Base-by-base conservation (phyloP, 352 stramenopile species). In the Elongisporangium anandrum region DNA sequence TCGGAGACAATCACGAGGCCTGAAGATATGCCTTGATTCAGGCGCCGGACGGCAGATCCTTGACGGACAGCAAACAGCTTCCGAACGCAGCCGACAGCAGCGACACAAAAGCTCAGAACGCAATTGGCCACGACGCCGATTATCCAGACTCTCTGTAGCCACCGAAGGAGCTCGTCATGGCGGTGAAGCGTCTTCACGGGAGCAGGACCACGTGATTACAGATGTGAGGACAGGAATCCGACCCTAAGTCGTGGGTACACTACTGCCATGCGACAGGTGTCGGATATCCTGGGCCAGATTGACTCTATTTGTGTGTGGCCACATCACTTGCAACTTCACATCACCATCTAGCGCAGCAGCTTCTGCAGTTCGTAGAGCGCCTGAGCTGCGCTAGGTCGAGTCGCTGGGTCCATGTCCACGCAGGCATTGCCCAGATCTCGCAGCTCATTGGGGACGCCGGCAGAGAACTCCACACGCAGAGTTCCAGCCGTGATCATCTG, bases 281-380 rank as follows among this genome's bases (percentile, higher is more conserved):
- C 29, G 29, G 29, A 41, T 15, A 2, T 13, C 13, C 29, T 41
- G 29, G 6, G 29, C 29, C 29, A 41, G 29, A 1, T 41, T 15
- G 29, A 15, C 9, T 8, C 29, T 50, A 59, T 45, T 62, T 29
- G 3, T 29, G 19, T 21, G 24, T 3, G 3, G n/a, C n/a, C n/a
- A n/a, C n/a, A n/a, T n/a, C n/a, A n/a, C n/a, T n/a, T n/a, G n/a
- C n/a, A n/a, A n/a, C n/a, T n/a, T n/a, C n/a, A n/a, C n/a, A n/a
- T n/a, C n/a, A n/a, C n/a, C n/a, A n/a, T n/a, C n/a, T n/a, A n/a
- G n/a, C 67, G 65, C 50, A 75, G 51, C 19, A 75, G 19, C 26
- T 65, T 73, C 4, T 78, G 77, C 15, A 87, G 52, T 16, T 69
- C 57, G 55, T 73, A 57, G 20, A 70, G 71, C 45, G 76, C 64